These are phyloP conservation scores for Neurospora sp. DNA, from an alignment of 495 filamentous ascomycete genomes.

Conservation along the genomic window DNA sequence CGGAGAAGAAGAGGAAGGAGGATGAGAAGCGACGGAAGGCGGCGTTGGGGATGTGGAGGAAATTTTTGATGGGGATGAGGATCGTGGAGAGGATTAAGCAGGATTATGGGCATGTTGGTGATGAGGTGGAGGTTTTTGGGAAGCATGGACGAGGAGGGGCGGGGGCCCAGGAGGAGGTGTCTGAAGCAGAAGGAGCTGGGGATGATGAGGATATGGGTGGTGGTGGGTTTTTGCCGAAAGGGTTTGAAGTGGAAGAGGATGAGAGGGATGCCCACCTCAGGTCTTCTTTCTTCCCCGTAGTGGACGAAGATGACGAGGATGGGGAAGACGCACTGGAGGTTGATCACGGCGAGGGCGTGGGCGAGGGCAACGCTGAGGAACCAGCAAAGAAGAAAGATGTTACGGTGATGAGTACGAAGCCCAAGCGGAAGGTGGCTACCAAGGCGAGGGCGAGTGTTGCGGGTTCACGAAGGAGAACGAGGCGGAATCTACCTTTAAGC, in stretches of 20 bases:
- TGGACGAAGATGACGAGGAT: constrained; percentile 27
- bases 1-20: constrained; percentile 66
- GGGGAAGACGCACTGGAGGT: constrained; percentile 20
- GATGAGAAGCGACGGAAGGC: constrained; percentile 69
- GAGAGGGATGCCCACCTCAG: constrained; percentile 16
- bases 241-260: constrained; percentile 31
- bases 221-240: constrained; percentile 47
- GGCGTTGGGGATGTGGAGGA: constrained; percentile 72
- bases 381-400: background rate
- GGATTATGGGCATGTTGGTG: constrained; percentile 58
- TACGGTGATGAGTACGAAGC: constrained; percentile 15
- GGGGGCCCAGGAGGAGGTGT: constrained; percentile 12
- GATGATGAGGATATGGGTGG: constrained; percentile 40
- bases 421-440: constrained; percentile 8
- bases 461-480: constrained; percentile 7
- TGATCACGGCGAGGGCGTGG: constrained; percentile 19
- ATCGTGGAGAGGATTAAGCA: constrained; percentile 69
- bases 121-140: constrained; percentile 31
- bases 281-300: constrained; percentile 32
- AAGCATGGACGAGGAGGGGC: constrained; percentile 15
- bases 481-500: constrained; percentile 10
- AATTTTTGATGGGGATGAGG: constrained; percentile 73
- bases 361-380: background rate
- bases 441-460: constrained; percentile 4
- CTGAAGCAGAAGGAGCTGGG: constrained; percentile 4